Base-by-base conservation (phyloP, 345 rosid species). In the Stellera chamaejasme region DNA sequence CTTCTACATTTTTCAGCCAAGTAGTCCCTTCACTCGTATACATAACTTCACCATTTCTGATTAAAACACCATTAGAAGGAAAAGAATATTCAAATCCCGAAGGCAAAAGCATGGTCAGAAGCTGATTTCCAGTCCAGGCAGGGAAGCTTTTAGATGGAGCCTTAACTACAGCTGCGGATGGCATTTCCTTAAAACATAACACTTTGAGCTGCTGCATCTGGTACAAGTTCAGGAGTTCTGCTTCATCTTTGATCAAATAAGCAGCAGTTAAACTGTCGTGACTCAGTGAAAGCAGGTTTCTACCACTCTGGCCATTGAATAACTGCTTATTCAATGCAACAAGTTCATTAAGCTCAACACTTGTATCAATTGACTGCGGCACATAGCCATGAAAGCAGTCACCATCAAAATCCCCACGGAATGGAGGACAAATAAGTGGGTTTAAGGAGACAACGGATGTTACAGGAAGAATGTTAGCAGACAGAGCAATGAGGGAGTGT, bases 321-420 rank as follows among this genome's bases (percentile, higher is more conserved):
- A 87, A 69, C 67, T 93, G 99, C 61, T 66, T 89, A 66, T 89
- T 80, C 55, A 93, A 81, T 50, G 89, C 85, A 60, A 81, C 83
- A 60, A 93, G 97, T 72, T 89, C 97, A 2, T 36, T 72, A 0
- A 93, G 91, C 84, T 93, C 99, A 8, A 75, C 84, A 48, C 76
- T 77, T 0, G 94, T 69, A 42, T 76, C 82, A 42, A 93, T 61
- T 0, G 97, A 84, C 66, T 93, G 97, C 28, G 99, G 94, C 70
- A 93, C 78, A 58, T 84, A 93, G 11, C 99, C 99, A 50, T 93
- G 99, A 26, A 93, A 74, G 73, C 99, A 93, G 56, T 89, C 99
- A 5, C 99, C 99, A 56, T 93, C 99, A 51, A 93, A 93, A 70
- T 93, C 99, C 10, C 96, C 99, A 43, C 87, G 90, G 39, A 93